phyloP scores from a whole-genome alignment of 306 rosid species.

The Gleditsia sinensis region DNA sequence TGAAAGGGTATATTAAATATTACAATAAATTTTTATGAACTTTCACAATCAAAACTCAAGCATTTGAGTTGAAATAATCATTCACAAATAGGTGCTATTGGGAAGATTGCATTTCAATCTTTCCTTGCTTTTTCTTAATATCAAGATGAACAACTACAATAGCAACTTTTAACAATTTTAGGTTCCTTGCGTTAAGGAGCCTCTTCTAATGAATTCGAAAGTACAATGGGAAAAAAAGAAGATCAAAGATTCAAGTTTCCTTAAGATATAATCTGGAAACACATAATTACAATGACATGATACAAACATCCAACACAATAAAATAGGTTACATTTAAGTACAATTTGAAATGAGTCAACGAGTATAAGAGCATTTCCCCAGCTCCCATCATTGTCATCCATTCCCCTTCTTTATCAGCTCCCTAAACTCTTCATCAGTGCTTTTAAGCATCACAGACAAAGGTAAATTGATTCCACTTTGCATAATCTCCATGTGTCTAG shows the following conservation, averaged over 20 bases:
- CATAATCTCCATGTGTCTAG: constrained; percentile 67
- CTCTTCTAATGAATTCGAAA: constrained; percentile 3
- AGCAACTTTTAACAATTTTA: constrained; percentile 15
- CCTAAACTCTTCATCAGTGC: constrained; percentile 75
- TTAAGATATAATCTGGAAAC: too few species aligned
- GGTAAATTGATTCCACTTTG: constrained; percentile 53
- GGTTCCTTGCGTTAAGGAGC: not conserved
- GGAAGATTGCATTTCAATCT: not conserved
- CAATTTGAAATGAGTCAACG: too few species aligned
- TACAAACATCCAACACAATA: too few species aligned
- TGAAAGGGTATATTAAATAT: constrained; percentile 10
- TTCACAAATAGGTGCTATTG: too few species aligned
- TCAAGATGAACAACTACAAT: not conserved
- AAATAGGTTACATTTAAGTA: too few species aligned
- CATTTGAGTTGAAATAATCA: too few species aligned
- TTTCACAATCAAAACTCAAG: too few species aligned
- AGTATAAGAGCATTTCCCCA: too few species aligned
- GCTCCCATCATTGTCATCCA: constrained; percentile 27
- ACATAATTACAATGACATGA: too few species aligned
- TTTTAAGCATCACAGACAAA: constrained; percentile 76
- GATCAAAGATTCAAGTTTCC: too few species aligned
- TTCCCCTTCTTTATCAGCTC: constrained; percentile 39
- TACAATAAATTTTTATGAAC: not conserved
- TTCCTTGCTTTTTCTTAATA: not conserved
- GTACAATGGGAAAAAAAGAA: constrained; percentile 7